Evolutionary conservation across 176 grass and related monocot species (phyloP), one percentile per base, ranked within the genome.

Genomic region (Poa annua): DNA sequence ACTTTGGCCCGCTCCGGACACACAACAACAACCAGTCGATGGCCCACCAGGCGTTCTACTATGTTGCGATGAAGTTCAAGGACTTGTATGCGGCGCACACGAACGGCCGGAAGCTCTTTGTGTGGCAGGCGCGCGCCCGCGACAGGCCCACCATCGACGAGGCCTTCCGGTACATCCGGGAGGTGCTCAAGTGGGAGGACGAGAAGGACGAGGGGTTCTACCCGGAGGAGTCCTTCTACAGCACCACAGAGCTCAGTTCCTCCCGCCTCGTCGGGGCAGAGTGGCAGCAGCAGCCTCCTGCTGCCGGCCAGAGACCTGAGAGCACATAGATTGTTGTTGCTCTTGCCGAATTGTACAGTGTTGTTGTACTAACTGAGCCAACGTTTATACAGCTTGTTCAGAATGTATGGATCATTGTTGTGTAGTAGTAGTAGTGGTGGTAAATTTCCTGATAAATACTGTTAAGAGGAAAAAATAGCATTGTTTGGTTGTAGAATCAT

Each of bases 51-150:
- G 96, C 96, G 0, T 98, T 93, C 89, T 93, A 86, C 82, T 95
- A 95, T n/a, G 85, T 93, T 6, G 96, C 96, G 1, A 85, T 95
- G 80, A 95, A 91, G 91, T 98, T 95, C 76, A 98, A 98, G 80
- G 85, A 95, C 54, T 80, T 98, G 25, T 95, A 95, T 36, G 86
- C 45, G 11, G 71, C 87, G 25, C 52, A 81, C 75, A 95, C 89
- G 0, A 74, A 81, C 17, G 72, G 81, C 10, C 86, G 83, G 48
- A 98, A 98, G 50, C 88, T 98, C 55, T 98, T 98, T 0, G 96
- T 98, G 71, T 95, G 92, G 92, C 96, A 98, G 85, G 71, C 89
- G 1, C 92, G 89, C 0, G 96, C 92, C 60, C 92, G 87, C 8
- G 92, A 92, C 24, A 67, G 87, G 5, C 92, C 85, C 10, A 85